Conservation (phyloP, 2,329 filamentous ascomycete genomes). For the Fusarium sp. region DNA sequence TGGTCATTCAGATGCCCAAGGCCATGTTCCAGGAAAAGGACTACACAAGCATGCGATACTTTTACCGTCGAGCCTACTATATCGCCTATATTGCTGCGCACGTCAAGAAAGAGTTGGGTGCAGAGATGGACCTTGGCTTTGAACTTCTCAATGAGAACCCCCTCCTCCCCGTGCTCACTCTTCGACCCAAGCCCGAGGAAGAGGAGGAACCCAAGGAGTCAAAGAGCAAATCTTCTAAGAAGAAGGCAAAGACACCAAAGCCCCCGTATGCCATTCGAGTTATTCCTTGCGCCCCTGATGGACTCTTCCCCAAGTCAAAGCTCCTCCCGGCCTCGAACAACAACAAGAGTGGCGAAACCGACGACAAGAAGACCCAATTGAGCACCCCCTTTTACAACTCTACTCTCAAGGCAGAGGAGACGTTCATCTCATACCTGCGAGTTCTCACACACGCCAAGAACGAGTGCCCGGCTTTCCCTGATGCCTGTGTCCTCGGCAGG, state of each 20-base stretch:
- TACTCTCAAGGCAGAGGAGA: conserved; percentile 78
- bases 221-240: conserved; percentile 36
- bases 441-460: conserved; percentile 73
- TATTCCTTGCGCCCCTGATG: conserved; percentile 74
- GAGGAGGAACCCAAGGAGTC: conserved; percentile 22
- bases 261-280: conserved; percentile 72
- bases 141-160: conserved; percentile 74
- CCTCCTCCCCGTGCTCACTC: conserved; percentile 72
- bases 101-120: conserved; percentile 65
- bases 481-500: conserved; percentile 85
- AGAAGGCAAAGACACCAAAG: conserved; percentile 40
- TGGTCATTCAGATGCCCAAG: conserved; percentile 85
- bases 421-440: conserved; percentile 76
- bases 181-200: conserved; percentile 49
- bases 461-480: conserved; percentile 75
- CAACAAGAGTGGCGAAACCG: conserved; percentile 63
- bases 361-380: conserved; percentile 54
- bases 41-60: conserved; percentile 90
- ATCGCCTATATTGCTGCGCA: conserved; percentile 79
- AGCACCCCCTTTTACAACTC: conserved; percentile 89
- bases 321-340: conserved; percentile 74
- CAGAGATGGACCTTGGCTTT: conserved; percentile 67
- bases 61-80: conserved; percentile 93
- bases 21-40: conserved; percentile 91
- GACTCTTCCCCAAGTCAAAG: conserved; percentile 74